Evolutionary conservation across 208 protist species (phyloP).

Genomic region (Crithidia mellificae): DNA sequence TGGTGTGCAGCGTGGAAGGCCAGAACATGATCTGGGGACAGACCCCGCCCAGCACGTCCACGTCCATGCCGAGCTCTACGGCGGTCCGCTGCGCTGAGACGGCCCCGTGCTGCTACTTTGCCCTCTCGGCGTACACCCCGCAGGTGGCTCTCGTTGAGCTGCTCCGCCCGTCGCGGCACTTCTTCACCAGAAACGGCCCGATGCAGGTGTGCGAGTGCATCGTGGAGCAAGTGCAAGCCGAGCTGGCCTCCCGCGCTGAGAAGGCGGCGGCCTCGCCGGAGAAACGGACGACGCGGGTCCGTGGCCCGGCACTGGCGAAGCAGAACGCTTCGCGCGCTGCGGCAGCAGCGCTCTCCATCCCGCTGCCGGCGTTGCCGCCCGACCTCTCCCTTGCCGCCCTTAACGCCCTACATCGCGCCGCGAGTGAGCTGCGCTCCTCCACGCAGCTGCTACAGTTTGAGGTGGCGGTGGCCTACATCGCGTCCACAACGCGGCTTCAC

Average conservation of each 20-base stretch:
- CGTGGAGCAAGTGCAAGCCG: slow-evolving; percentile 10
- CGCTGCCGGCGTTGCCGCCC: slow-evolving; percentile 22
- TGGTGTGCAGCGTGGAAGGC: slow-evolving; percentile 24
- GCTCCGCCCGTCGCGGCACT: slow-evolving; percentile 25
- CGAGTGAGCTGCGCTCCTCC: slow-evolving; percentile 22
- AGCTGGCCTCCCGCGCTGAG: slow-evolving; percentile 6
- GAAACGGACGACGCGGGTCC: slow-evolving; percentile 23
- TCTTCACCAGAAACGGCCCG: slow-evolving; percentile 16
- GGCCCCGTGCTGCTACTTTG: slow-evolving; percentile 27
- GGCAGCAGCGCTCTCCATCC: neutral
- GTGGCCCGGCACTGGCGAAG: slow-evolving; percentile 29
- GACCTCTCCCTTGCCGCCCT: slow-evolving; percentile 18
- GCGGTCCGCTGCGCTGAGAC: neutral
- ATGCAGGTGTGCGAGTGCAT: slow-evolving; percentile 23
- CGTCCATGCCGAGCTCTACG: neutral
- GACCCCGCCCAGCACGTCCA: neutral
- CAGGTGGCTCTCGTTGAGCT: slow-evolving; percentile 30
- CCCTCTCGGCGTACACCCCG: slow-evolving; percentile 16
- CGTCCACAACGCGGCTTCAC: slow-evolving; percentile 16
- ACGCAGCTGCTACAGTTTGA: slow-evolving; percentile 23
- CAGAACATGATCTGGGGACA: slow-evolving; percentile 32
- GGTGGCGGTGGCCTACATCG: slow-evolving; percentile 25
- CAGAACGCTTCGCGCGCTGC: neutral
- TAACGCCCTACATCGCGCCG: slow-evolving; percentile 1
- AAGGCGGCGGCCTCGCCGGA: neutral